Evolutionary conservation across 2,329 filamentous ascomycete species (phyloP).

Genomic region (Dactylellina haptotyla): DNA sequence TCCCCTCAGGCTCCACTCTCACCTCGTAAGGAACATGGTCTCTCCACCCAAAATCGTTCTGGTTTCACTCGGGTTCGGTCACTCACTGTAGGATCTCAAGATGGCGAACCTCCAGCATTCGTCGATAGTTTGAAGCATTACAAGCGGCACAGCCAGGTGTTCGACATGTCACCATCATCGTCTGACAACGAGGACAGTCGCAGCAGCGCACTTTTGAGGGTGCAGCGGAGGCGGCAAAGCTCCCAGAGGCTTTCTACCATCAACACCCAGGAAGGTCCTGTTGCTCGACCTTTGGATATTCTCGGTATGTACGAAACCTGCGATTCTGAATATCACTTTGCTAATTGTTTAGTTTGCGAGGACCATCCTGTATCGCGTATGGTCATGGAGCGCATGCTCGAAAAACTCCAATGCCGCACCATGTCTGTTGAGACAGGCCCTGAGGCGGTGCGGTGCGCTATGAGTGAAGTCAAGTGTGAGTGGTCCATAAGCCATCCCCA

Average conservation of each 20-base stretch:
- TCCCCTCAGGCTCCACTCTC: constrained; percentile 62
- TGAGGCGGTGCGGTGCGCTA: constrained; percentile 90
- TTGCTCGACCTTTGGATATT: constrained; percentile 90
- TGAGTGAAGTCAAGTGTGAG: constrained; percentile 88
- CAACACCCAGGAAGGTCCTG: constrained; percentile 81
- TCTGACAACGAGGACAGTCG: constrained; percentile 97
- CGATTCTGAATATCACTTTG: neutral
- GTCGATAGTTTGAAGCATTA: constrained; percentile 75
- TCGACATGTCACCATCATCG: constrained; percentile 95
- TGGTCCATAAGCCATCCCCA: neutral
- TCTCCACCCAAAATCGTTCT: constrained; percentile 51
- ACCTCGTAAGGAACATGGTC: constrained; percentile 54
- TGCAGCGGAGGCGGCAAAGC: constrained; percentile 93
- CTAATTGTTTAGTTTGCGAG: constrained; percentile 75
- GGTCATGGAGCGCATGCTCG: constrained; percentile 98
- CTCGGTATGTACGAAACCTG: constrained; percentile 62
- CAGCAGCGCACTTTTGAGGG: constrained; percentile 86
- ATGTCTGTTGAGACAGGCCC: constrained; percentile 90
- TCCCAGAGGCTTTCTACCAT: constrained; percentile 94
- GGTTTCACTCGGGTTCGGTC: constrained; percentile 77
- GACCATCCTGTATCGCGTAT: constrained; percentile 96
- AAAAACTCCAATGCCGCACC: constrained; percentile 93
- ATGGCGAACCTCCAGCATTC: constrained; percentile 78
- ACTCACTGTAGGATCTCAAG: constrained; percentile 91
- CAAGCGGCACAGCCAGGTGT: constrained; percentile 91